phyloP scores from a whole-genome alignment of 768 basidiomycete genomes.

The Kwoniella dejecticola region DNA sequence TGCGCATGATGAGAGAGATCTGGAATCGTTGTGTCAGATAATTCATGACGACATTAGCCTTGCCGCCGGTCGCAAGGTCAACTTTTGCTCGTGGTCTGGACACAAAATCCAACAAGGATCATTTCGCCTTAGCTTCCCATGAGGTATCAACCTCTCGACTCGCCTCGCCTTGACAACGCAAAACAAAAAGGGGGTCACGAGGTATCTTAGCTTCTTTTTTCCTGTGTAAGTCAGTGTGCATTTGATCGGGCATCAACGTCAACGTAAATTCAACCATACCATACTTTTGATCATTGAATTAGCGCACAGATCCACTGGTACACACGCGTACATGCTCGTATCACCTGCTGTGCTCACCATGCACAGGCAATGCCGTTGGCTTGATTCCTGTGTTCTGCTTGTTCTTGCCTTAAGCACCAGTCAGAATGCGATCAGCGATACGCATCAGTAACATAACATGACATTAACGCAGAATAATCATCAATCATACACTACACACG shows the following conservation, averaged over 20 bases:
- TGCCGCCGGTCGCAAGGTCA: slow-evolving; percentile 3
- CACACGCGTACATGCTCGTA: too few species aligned
- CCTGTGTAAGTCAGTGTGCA: background rate
- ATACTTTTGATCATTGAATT: background rate
- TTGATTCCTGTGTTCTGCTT: too few species aligned
- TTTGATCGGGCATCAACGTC: background rate
- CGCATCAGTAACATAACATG: too few species aligned
- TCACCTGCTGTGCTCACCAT: too few species aligned
- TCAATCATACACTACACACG: too few species aligned
- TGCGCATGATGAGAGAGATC: background rate
- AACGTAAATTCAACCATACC: background rate
- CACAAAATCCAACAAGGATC: background rate
- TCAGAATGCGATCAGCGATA: too few species aligned
- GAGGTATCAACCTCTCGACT: too few species aligned
- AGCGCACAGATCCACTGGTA: background rate
- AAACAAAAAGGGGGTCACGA: slow-evolving; percentile 14
- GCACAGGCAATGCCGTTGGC: too few species aligned
- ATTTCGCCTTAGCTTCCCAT: background rate
- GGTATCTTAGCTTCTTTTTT: slow-evolving; percentile 2
- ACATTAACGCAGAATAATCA: too few species aligned
- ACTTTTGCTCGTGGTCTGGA: background rate
- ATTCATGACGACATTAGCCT: slow-evolving; percentile 2
- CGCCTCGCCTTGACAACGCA: slow-evolving; percentile 14
- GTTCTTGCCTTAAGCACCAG: too few species aligned
- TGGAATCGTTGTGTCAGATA: background rate